A percentile compares a stretch with the other conserved stretches of the same genome.
Conservation (phyloP, 2,329 filamentous ascomycete species). For the Elsinoe fawcettii region DNA sequence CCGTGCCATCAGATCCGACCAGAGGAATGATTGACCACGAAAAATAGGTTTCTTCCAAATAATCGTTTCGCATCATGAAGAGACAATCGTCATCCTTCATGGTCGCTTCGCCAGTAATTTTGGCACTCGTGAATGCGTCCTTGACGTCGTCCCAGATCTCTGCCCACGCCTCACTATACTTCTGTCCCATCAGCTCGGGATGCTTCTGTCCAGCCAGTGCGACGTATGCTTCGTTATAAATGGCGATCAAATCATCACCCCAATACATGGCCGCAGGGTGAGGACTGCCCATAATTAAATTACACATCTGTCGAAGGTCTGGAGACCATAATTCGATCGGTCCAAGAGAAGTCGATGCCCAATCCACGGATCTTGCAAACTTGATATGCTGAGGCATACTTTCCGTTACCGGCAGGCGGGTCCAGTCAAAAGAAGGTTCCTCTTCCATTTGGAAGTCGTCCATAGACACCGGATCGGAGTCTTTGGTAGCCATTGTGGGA, state of each 20-base stretch:
- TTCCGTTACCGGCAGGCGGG: constrained; percentile 56
- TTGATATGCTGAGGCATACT: constrained; percentile 62
- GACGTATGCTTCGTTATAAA: constrained; percentile 67
- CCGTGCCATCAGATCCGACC: constrained; percentile 58
- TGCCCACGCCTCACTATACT: constrained; percentile 59
- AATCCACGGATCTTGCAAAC: constrained; percentile 64
- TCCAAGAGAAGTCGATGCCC: constrained; percentile 64
- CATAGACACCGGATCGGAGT: constrained; percentile 10
- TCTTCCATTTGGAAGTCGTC: constrained; percentile 1
- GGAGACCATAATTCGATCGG: constrained; percentile 66
- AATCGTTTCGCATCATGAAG: constrained; percentile 62
- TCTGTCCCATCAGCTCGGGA: constrained; percentile 64
- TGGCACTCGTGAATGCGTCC: constrained; percentile 60
- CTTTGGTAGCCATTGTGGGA: constrained; percentile 4
- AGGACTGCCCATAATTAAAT: constrained; percentile 71
- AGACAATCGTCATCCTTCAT: constrained; percentile 79
- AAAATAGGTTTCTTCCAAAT: constrained; percentile 72
- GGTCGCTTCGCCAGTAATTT: constrained; percentile 63
- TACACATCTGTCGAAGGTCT: constrained; percentile 69
- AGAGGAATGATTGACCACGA: constrained; percentile 76
- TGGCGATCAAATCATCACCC: constrained; percentile 60
- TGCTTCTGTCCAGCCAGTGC: constrained; percentile 69
- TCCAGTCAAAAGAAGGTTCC: constrained; percentile 69
- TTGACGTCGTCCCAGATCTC: constrained; percentile 69
- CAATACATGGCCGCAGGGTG: constrained; percentile 65